Base-by-base conservation (phyloP, 192 early-diverging fungal species). In the Podila verticillata region DNA sequence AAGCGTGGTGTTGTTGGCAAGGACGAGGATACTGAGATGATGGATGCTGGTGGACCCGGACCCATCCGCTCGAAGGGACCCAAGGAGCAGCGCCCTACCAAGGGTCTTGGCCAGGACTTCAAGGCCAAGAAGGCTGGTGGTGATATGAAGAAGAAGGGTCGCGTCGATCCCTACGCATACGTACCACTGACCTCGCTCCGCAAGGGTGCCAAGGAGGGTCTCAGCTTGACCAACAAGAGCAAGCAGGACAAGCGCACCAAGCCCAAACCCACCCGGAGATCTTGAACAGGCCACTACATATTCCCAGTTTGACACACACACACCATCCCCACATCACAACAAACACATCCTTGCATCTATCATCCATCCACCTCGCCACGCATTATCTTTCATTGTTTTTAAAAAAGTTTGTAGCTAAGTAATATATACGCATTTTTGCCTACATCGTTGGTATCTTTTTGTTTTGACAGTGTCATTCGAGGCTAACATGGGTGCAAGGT, bases 131-230 rank as follows among this genome's bases (percentile, higher is more conserved):
- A 91, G 77, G 97, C 96, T 13, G 85, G 90, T 57, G 97, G 97
- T 69, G 98, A 99, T 89, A 90, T 99, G 65, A 95, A 95, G 80
- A 91, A 90, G 79, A 91, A 92, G 57, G 95, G 93, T 51, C 91
- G 90, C 73, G 85, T 94, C 7, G 96, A 98, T 85, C 98, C 98
- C 34, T 97, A 90, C 74, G 95, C 96, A n/a, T 99, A 98, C 75
- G 90, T 99, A 51, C 97, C 98, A 66, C 86, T 99, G 57, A 89
- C 85, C 5, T 79, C 75, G 49, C 32, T 79, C 10, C 68, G 75
- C 36, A 79, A 79, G 69, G 75, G 75, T 49, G 65, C 61, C 19
- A 66, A 72, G 54, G 75, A 79, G 20, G 75, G 75, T 3, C 57
- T 79, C 28, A 72, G 65, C 30, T 57, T 79, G 64, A 79, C 75